Evolutionary conservation across 2,329 filamentous ascomycete genomes (phyloP).

Genomic region (Rutstroemia sp.): DNA sequence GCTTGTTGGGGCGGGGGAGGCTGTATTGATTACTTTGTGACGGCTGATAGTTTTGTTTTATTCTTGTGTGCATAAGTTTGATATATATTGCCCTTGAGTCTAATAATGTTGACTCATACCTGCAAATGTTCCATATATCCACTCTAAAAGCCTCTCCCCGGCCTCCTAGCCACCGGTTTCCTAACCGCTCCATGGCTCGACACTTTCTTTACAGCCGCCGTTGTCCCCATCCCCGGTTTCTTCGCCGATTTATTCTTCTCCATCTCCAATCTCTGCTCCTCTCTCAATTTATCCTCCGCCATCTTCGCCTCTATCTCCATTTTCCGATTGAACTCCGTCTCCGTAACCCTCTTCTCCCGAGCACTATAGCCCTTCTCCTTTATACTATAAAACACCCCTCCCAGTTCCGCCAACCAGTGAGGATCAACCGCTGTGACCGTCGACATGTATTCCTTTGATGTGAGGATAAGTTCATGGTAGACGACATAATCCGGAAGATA

Average conservation of each 20-base stretch:
- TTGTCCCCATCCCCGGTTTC: constrained; percentile 25
- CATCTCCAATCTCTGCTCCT: constrained; percentile 47
- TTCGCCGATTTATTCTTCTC: constrained; percentile 42
- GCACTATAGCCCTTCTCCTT: constrained; percentile 96
- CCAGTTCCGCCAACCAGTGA: constrained; percentile 92
- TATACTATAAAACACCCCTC: constrained; percentile 93
- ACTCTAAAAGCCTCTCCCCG: constrained; percentile 5
- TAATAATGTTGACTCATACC: too few relatives aligned
- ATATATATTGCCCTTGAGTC: too few relatives aligned
- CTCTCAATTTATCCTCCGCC: constrained; percentile 71
- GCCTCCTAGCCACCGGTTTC: constrained; percentile 1
- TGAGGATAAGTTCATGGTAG: constrained; percentile 96
- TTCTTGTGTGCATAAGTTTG: too few relatives aligned
- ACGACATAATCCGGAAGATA: constrained; percentile 96
- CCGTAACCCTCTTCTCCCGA: constrained; percentile 76
- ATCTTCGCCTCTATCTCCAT: constrained; percentile 93
- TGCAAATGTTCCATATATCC: too few relatives aligned
- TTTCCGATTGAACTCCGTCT: constrained; percentile 85
- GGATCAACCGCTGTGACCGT: constrained; percentile 95
- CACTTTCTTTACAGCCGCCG: background rate
- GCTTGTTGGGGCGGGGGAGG: constrained; percentile 9
- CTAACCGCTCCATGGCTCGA: constrained; percentile 5
- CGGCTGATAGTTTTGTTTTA: too few relatives aligned
- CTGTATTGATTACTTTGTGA: background rate
- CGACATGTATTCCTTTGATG: constrained; percentile 95